phyloP scores from a whole-genome alignment of 2,329 filamentous ascomycete species.

The Zymoseptoria brevis region DNA sequence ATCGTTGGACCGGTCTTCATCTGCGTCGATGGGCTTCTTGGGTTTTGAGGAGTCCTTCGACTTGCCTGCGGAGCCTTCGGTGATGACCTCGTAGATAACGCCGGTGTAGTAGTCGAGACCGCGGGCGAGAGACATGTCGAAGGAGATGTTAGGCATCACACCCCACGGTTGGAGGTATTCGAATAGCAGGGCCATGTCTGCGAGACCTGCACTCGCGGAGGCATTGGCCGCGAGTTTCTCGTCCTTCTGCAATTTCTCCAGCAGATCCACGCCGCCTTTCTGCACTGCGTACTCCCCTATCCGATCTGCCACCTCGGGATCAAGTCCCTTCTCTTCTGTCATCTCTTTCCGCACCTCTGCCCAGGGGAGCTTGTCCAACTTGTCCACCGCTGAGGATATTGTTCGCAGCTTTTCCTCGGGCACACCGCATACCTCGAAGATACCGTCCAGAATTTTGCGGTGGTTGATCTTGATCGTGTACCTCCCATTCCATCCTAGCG shows the following conservation, averaged over 20 bases:
- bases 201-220: conserved; percentile 69
- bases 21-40: conserved; percentile 38
- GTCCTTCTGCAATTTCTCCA: conserved; percentile 61
- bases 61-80: conserved; percentile 62
- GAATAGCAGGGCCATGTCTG: conserved; percentile 73
- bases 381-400: conserved; percentile 90
- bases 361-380: conserved; percentile 87
- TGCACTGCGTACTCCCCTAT: conserved; percentile 78
- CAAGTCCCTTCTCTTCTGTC: conserved; percentile 83
- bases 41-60: conserved; percentile 43
- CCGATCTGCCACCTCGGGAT: conserved; percentile 67
- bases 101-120: conserved; percentile 92
- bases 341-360: conserved; percentile 84
- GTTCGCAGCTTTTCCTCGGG: conserved; percentile 77
- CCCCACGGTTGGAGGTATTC: conserved; percentile 73
- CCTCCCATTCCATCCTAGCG: conserved; percentile 62
- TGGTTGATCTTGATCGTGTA: conserved; percentile 94
- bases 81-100: conserved; percentile 83
- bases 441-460: conserved; percentile 84
- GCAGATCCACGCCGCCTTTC: conserved; percentile 67
- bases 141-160: conserved; percentile 66
- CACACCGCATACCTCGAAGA: conserved; percentile 87
- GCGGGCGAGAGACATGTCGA: conserved; percentile 82
- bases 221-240: conserved; percentile 61
- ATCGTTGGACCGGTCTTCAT: conserved; percentile 67